Percentiles rank a stretch among this genome's conserved stretches.
Evolutionary conservation across 2,329 filamentous ascomycete species (phyloP).

Genomic region (Berkeleyomyces basicola): DNA sequence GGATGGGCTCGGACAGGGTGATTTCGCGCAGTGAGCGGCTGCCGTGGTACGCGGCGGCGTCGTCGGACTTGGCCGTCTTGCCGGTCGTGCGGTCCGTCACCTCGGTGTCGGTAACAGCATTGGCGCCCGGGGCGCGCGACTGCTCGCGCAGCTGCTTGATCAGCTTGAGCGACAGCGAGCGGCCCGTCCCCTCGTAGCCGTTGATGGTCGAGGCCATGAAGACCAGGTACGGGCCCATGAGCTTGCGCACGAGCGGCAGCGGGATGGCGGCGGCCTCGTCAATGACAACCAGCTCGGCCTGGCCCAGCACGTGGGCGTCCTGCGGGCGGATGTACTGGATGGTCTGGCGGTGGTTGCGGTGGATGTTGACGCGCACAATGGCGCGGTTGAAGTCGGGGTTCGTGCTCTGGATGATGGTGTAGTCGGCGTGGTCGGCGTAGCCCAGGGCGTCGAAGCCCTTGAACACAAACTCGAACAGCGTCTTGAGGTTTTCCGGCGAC

Average conservation of each 20-base stretch:
- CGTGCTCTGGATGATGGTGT: constrained; percentile 94
- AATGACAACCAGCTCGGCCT: constrained; percentile 89
- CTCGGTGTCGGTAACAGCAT: constrained; percentile 40
- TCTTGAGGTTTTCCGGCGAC: constrained; percentile 96
- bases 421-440: constrained; percentile 90
- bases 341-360: constrained; percentile 86
- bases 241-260: constrained; percentile 74
- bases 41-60: constrained; percentile 36
- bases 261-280: constrained; percentile 97
- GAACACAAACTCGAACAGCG: constrained; percentile 94
- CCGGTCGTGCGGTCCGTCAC: constrained; percentile 68
- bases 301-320: constrained; percentile 84
- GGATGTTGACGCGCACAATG: constrained; percentile 90
- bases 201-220: constrained; percentile 99
- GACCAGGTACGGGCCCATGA: constrained; percentile 92
- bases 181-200: constrained; percentile 91
- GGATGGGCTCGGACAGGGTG: constrained; percentile 81
- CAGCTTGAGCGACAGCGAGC: constrained; percentile 85
- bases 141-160: constrained; percentile 95
- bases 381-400: constrained; percentile 99
- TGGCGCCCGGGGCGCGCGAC: constrained; percentile 42
- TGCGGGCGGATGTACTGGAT: constrained; percentile 98
- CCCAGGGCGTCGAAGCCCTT: constrained; percentile 91
- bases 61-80: constrained; percentile 47
- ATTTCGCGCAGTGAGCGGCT: constrained; percentile 78